Evolutionary conservation across 352 stramenopile species (phyloP), one percentile per base, ranked within the genome.

Genomic region (Globisporangium rhizosaccharum): DNA sequence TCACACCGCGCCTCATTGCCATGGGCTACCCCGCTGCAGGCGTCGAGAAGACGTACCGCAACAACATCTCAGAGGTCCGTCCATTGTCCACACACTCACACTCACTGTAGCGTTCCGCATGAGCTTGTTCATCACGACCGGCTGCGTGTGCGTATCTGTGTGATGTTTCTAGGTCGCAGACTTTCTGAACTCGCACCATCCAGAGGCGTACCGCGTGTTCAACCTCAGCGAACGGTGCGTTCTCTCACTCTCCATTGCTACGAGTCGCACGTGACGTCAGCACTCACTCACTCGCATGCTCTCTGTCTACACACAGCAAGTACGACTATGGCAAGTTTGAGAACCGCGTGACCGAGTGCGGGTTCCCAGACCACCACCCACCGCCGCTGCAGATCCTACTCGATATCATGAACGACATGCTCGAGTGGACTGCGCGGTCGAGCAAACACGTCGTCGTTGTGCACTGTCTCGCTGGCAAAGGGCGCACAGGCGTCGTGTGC

Each of bases 321-420:
- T 94, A 94, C 65, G 84, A 94, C 61, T 89, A 90, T 55, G 37
- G 42, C 53, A 88, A 88, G 59, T 94, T 94, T 48, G 72, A 86
- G 11, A 62, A 76, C 36, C 76, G 76, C 33, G 86, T 96, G 57
- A 74, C 60, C 26, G 84, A 92, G 56, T 94, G 76, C 55, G 80
- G 80, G 20, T 94, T 92, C 59, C 82, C 80, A 5, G 85, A 94
- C 59, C 85, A 94, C 66, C 81, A 91, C 53, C 81, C 85, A 50
- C 85, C 85, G 37, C 82, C 82, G 23, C 63, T 94, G 58, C 81
- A 90, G 62, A 59, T 88, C 44, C 70, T 94, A 53, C 61, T 94
- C 53, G 80, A 92, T 54, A 91, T 92, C 25, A 83, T 92, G 68
- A 92, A 92, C 67, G 82, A 89, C 56, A 91, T 94, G 80, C 71